These are phyloP conservation scores for Solanum commersonii DNA, from an alignment of 257 asterid species.

Conservation along the genomic window DNA sequence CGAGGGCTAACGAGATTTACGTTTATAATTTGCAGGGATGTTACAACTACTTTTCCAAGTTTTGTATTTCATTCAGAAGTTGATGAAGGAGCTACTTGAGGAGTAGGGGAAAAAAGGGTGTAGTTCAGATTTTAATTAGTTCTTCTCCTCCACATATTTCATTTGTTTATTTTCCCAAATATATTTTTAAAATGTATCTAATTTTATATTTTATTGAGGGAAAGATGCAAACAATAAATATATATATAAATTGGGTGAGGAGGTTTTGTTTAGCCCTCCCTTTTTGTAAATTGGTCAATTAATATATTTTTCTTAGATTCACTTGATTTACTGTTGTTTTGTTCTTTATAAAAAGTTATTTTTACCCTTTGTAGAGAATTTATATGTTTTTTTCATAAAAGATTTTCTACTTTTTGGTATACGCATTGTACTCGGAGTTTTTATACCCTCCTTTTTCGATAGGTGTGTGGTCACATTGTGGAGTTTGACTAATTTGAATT, in stretches of 20 bases:
- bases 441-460: neutral
- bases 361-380: neutral
- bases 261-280: neutral
- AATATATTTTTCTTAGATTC: neutral
- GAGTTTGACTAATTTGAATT: neutral
- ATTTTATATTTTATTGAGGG: neutral
- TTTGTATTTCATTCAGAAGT: constrained; percentile 1
- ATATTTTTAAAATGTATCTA: neutral
- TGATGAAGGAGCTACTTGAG: constrained; percentile 1
- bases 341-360: neutral
- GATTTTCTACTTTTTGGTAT: neutral
- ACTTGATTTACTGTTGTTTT: neutral
- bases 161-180: neutral
- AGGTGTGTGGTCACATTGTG: neutral
- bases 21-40: neutral
- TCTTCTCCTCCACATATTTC: neutral
- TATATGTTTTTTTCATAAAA: neutral
- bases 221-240: neutral
- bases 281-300: neutral
- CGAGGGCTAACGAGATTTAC: neutral
- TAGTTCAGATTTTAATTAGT: neutral
- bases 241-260: neutral
- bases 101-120: neutral
- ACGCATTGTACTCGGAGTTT: neutral
- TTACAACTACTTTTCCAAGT: constrained; percentile 1